These are phyloP conservation scores for Onygenales sp. DNA, from an alignment of 2,329 filamentous ascomycete genomes.

Conservation along the genomic window DNA sequence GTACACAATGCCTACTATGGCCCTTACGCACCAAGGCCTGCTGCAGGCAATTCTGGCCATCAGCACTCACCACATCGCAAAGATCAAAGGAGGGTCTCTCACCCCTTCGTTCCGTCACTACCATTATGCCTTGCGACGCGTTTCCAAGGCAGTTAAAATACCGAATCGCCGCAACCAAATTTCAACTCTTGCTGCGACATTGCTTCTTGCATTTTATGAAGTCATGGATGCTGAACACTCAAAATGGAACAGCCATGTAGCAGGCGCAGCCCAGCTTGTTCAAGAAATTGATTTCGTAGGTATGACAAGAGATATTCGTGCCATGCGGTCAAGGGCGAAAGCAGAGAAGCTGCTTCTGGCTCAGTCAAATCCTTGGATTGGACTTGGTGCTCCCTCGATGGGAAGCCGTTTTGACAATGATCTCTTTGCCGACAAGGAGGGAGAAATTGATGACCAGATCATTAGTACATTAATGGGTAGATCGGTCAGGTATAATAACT, in stretches of 20 bases:
- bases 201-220: slow-evolving; percentile 85
- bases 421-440: slow-evolving; percentile 33
- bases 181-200: slow-evolving; percentile 76
- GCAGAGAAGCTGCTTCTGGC: slow-evolving; percentile 21
- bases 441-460: slow-evolving; percentile 46
- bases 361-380: slow-evolving; percentile 14
- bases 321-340: slow-evolving; percentile 45
- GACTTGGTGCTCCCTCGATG: slow-evolving; percentile 18
- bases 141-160: slow-evolving; percentile 66
- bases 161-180: slow-evolving; percentile 60
- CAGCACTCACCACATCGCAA: slow-evolving; percentile 78
- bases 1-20: slow-evolving; percentile 72
- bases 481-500: slow-evolving; percentile 48
- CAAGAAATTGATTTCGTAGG: slow-evolving; percentile 69
- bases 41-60: slow-evolving; percentile 86
- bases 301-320: slow-evolving; percentile 62
- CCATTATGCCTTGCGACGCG: slow-evolving; percentile 68
- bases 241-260: slow-evolving; percentile 90
- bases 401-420: slow-evolving; percentile 31
- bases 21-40: slow-evolving; percentile 74
- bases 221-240: slow-evolving; percentile 89
- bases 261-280: slow-evolving; percentile 73
- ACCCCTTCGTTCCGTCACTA: slow-evolving; percentile 88
- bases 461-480: slow-evolving; percentile 50
- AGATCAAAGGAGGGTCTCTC: slow-evolving; percentile 61